Evolutionary conservation across 73 alveolate genomes (phyloP).

Genomic region (Paramecium sexaurelia): DNA sequence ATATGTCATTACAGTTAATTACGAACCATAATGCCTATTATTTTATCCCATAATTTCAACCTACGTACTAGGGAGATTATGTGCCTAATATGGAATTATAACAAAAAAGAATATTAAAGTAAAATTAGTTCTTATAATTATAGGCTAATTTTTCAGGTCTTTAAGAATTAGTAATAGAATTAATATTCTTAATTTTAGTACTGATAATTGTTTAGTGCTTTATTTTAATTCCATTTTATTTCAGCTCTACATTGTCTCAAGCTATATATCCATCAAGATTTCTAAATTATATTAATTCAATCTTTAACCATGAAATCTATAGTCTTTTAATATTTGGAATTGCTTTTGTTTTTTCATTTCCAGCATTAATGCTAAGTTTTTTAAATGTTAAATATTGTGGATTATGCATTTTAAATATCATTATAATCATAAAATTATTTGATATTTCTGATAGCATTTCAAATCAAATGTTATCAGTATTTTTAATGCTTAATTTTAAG

Average conservation of each 20-base stretch:
- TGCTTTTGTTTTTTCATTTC: background rate
- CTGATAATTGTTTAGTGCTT: background rate
- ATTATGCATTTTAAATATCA: background rate
- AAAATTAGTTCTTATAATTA: background rate
- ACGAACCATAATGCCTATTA: background rate
- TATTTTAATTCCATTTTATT: background rate
- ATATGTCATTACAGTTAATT: background rate
- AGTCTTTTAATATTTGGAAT: background rate
- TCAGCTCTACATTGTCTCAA: background rate
- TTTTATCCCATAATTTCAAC: background rate
- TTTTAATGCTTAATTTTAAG: background rate
- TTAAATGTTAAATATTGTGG: background rate
- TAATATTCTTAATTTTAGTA: background rate
- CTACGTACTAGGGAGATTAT: background rate
- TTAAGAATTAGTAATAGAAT: background rate
- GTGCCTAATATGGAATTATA: background rate
- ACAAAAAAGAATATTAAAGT: background rate
- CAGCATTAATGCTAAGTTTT: background rate
- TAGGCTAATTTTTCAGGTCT: background rate
- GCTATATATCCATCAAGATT: background rate
- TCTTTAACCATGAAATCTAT: background rate
- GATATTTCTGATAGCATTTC: background rate
- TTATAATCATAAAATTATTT: background rate
- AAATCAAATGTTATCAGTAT: background rate
- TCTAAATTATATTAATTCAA: background rate